phyloP scores from a whole-genome alignment of 305 asterid genomes.

The Fraxinus floribunda region DNA sequence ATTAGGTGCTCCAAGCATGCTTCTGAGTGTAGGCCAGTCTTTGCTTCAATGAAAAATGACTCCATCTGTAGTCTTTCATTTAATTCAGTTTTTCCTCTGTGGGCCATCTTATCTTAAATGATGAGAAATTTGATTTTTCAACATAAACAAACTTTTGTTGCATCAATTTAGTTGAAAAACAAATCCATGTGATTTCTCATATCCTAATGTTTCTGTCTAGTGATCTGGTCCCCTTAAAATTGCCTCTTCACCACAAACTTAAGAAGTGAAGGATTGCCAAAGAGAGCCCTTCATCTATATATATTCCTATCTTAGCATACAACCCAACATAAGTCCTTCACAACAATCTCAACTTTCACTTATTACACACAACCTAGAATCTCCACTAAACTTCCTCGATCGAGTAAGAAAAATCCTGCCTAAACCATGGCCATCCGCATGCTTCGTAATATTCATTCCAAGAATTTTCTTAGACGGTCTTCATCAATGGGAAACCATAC shows the following conservation, averaged over 20 bases:
- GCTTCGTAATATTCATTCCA: neutral
- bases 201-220: slow-evolving; percentile 6
- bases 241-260: slow-evolving; percentile 2
- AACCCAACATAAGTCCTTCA: neutral
- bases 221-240: neutral
- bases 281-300: neutral
- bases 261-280: neutral
- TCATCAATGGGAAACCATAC: neutral
- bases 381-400: neutral
- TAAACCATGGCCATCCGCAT: neutral
- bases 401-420: neutral
- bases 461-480: neutral
- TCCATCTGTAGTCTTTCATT: neutral
- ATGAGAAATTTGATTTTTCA: neutral
- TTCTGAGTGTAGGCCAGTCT: neutral
- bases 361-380: neutral
- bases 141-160: neutral
- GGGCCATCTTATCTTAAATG: neutral
- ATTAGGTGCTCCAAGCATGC: neutral
- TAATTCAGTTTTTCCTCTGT: neutral
- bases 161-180: slow-evolving; percentile 2
- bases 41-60: neutral
- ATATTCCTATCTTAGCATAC: neutral
- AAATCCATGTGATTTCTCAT: slow-evolving; percentile 29
- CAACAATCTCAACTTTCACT: slow-evolving; percentile 10